These are phyloP conservation scores for Cercospora sojina DNA, from an alignment of 2,329 filamentous ascomycete species.

Conservation along the genomic window DNA sequence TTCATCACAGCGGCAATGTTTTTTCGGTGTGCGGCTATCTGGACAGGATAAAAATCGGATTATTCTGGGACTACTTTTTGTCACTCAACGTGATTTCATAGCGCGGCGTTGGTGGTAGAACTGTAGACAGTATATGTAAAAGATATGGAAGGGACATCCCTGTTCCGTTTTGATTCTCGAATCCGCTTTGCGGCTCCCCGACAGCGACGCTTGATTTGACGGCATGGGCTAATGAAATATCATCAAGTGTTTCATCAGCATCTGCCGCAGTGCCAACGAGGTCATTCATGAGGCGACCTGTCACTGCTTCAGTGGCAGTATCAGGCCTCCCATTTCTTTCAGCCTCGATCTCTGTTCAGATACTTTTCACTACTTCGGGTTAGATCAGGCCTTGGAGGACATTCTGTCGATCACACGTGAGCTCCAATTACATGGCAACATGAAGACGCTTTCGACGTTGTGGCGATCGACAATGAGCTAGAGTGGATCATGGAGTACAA, in stretches of 20 bases:
- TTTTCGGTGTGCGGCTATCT: conserved; percentile 3
- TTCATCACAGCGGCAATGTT: conserved; percentile 26
- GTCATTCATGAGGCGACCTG: not conserved
- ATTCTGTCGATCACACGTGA: not conserved
- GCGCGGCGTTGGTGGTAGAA: conserved; percentile 25
- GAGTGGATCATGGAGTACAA: not conserved
- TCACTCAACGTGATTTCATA: conserved; percentile 28
- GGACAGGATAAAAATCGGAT: conserved; percentile 5
- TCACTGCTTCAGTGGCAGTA: not conserved
- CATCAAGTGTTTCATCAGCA: not conserved
- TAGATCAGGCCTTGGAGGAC: not conserved
- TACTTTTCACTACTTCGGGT: not conserved
- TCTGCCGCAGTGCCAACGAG: not conserved
- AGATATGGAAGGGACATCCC: not conserved
- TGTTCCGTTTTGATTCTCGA: not conserved
- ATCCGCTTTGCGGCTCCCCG: not conserved
- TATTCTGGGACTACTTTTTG: conserved; percentile 4
- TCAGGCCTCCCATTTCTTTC: not conserved
- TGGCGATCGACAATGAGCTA: not conserved
- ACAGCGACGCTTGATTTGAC: not conserved
- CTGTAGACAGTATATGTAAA: not conserved
- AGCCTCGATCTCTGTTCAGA: not conserved
- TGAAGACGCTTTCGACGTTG: not conserved
- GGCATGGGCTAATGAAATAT: not conserved
- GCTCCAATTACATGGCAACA: not conserved